phyloP scores from a whole-genome alignment of 2,329 filamentous ascomycete genomes.

The Cladosporium sp. region DNA sequence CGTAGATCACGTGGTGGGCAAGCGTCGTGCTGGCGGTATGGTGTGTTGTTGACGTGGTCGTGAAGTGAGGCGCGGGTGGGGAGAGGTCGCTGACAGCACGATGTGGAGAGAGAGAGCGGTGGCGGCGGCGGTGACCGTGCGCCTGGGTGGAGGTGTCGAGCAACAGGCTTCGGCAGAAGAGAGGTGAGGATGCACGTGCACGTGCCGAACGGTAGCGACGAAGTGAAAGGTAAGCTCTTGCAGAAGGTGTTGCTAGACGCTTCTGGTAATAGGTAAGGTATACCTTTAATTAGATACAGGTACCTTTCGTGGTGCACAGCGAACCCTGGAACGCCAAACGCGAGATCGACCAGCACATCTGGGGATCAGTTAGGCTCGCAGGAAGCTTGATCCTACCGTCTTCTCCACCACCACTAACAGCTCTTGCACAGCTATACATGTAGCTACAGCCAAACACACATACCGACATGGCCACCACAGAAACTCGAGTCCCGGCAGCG shows the following conservation, averaged over 20 bases:
- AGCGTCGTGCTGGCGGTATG: not conserved
- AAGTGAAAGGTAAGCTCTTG: not conserved
- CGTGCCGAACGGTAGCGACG: not conserved
- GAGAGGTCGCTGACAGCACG: not conserved
- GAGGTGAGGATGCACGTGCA: not conserved
- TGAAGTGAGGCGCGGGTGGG: not conserved
- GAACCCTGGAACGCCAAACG: not conserved
- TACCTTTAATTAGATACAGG: not conserved
- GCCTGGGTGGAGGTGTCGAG: not conserved
- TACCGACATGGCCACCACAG: slow-evolving; percentile 21
- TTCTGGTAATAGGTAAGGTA: not conserved
- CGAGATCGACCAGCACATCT: not conserved
- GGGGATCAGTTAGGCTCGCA: not conserved
- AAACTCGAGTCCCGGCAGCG: slow-evolving; percentile 19
- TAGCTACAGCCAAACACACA: not conserved
- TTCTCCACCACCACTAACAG: not conserved
- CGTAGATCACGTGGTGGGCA: not conserved
- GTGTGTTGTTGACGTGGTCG: not conserved
- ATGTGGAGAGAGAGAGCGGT: slow-evolving; percentile 2
- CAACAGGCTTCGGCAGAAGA: not conserved
- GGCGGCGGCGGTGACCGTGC: not conserved
- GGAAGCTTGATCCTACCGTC: not conserved
- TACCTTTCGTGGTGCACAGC: not conserved
- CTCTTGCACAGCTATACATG: not conserved
- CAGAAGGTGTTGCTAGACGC: no score